Evolutionary conservation across 805 yeast genomes (phyloP).

Genomic region (Candida parachauliodes): DNA sequence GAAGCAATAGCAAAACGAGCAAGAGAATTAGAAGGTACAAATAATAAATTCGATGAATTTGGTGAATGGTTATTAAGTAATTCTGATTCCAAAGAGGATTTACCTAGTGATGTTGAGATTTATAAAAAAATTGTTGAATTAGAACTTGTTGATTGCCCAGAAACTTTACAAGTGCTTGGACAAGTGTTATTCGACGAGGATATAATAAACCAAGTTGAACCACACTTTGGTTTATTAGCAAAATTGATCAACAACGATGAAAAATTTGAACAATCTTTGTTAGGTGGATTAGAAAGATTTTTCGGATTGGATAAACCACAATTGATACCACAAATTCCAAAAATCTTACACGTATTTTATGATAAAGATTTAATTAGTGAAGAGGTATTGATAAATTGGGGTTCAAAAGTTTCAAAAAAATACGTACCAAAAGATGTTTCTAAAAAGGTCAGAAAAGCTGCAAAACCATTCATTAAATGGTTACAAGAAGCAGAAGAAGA

Average conservation of each 20-base stretch:
- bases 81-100: slow-evolving; percentile 51
- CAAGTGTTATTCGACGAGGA: slow-evolving; percentile 82
- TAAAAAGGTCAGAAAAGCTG: slow-evolving; percentile 93
- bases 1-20: slow-evolving; percentile 95
- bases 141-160: slow-evolving; percentile 65
- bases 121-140: slow-evolving; percentile 84
- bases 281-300: slow-evolving; percentile 95
- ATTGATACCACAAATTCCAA: slow-evolving; percentile 71
- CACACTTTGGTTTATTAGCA: slow-evolving; percentile 77
- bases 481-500: slow-evolving; percentile 86
- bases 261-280: slow-evolving; percentile 79
- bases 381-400: slow-evolving; percentile 79
- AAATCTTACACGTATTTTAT: slow-evolving; percentile 75
- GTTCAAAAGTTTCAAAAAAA: slow-evolving; percentile 86
- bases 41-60: slow-evolving; percentile 62
- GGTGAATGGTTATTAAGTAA: slow-evolving; percentile 81
- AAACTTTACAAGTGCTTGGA: slow-evolving; percentile 86
- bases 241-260: slow-evolving; percentile 62
- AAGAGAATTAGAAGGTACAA: slow-evolving; percentile 69
- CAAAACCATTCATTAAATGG: slow-evolving; percentile 95
- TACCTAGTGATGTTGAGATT: slow-evolving; percentile 85
- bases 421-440: slow-evolving; percentile 89
- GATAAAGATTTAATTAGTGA: slow-evolving; percentile 82
- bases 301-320: slow-evolving; percentile 75
- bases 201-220: slow-evolving; percentile 65